phyloP scores from a whole-genome alignment of 768 basidiomycete species.

The Postia placenta region DNA sequence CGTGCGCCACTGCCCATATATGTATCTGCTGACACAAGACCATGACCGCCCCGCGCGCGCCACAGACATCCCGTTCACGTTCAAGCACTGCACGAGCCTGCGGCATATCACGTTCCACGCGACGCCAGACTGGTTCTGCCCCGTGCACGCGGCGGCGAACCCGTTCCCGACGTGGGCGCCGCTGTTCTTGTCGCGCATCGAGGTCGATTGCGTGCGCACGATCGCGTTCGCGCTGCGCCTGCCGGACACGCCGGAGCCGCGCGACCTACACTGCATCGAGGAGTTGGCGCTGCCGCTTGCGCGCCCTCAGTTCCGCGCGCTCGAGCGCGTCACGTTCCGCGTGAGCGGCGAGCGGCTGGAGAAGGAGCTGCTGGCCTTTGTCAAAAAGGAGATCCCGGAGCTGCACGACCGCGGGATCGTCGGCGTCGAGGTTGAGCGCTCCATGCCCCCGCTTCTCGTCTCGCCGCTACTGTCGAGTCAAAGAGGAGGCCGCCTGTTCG shows the following conservation, averaged over 20 bases:
- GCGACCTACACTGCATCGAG: background rate
- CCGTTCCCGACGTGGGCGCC: background rate
- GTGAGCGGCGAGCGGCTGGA: background rate
- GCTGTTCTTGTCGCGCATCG: background rate
- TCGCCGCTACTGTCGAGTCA: no score
- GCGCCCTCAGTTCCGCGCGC: background rate
- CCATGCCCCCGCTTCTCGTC: no score
- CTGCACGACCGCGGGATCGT: background rate
- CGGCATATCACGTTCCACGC: no score
- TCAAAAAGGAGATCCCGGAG: conserved; percentile 1
- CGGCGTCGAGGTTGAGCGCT: no score
- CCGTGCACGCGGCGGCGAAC: no score
- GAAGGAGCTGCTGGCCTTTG: background rate
- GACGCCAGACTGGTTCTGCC: no score
- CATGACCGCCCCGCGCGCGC: no score
- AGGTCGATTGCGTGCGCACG: background rate
- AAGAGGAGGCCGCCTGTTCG: no score
- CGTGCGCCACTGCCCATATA: background rate
- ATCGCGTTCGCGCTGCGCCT: background rate
- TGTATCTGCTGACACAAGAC: no score
- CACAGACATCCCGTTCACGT: no score
- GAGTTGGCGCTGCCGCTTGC: background rate
- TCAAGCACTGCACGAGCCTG: no score
- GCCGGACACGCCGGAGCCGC: background rate
- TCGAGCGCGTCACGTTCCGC: background rate